Evolutionary conservation across 2,329 filamentous ascomycete genomes (phyloP), one percentile per base, ranked within the genome.

Genomic region (Paradendryphiella salina): DNA sequence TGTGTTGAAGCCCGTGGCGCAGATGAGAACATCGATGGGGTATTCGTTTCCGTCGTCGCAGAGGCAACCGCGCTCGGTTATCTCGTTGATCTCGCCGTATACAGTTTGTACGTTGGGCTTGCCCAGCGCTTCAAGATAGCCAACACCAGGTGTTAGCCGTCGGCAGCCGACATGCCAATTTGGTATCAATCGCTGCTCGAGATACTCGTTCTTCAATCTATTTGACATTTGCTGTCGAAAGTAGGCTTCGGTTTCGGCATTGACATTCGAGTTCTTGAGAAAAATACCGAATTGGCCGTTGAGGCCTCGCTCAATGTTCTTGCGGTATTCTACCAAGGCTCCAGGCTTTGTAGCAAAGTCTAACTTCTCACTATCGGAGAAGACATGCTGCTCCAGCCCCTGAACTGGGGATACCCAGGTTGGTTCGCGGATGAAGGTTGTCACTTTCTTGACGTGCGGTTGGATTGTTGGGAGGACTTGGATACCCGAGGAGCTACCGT

Each of bases 391-490:
- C 50, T 78, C 71, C 17, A 78, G 63, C n/a, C 75, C 71, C 57
- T 71, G 66, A 1, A 72, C 65, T 1, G 79, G 78, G 3, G 77
- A 76, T 1, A 82, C 75, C 79, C 79, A 82, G 0, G 78, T 77
- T 1, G 77, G 76, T 11, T 78, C 75, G 6, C 79, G 75, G 41
- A 82, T 78, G 52, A 81, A 81, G 9, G 77, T 79, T 2, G 73
- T 78, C 5, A 79, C 70, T 32, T 77, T 75, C 6, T 72, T 64
- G 38, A 75, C 76, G 26, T 71, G 61, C 0, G 73, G 69, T 58
- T 79, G 76, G 35, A 81, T 78, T 5, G 69, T 70, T 2, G 79
- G 77, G 2, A 81, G 74, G 4, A 84, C 74, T 61, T 84, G 82
- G 3, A 81, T 76, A 1, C 78, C 82, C 5, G 79, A 80, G 34